Base-by-base conservation (phyloP, 306 rosid genomes). In the Arachis stenosperma region DNA sequence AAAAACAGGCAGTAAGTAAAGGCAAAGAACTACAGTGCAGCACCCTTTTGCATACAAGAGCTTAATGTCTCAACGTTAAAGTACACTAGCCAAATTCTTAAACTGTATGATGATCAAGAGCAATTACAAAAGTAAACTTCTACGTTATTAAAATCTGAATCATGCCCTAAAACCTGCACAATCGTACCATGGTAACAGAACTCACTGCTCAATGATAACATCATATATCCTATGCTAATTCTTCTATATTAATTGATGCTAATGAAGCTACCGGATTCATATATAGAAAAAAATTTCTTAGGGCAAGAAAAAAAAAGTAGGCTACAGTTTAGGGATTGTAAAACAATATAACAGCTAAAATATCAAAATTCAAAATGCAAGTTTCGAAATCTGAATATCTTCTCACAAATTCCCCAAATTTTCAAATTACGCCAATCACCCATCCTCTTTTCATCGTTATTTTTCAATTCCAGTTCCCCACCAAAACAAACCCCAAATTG, bases 401-500 rank as follows among this genome's bases (percentile, higher is more conserved):
- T 69, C 54, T 10, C 80, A 12, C 27, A 41, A 77, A 74, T 61
- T 11, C 17, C 13, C 50, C 64, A 54, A 53, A 74, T 47, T 63
- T 41, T 65, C 58, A 36, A 39, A 55, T 6, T 8, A 3, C 60
- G 50, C 64, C 64, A 41, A 58, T 57, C 46, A 53, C 58, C 58
- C 55, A 12, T 15, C 61, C 15, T 22, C 9, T 2, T 62, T 61
- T 8, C 61, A 61, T 44, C 82, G 67, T 86, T 44, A 42, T 50
- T 54, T 54, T 50, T 59, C 50, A 69, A 4, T 4, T 42, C 67
- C 62, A 10, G 57, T 37, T n/a, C 14, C 40, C 47, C 40, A 68
- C 51, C 2, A 47, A 75, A 79, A 80, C 41, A 75, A 3, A 6
- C 22, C 76, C 61, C 67, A 84, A 76, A 67, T 70, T 40, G 58